These are phyloP conservation scores for Alisma plantagoaquatica DNA, from an alignment of 106 monocot genomes.

Conservation along the genomic window DNA sequence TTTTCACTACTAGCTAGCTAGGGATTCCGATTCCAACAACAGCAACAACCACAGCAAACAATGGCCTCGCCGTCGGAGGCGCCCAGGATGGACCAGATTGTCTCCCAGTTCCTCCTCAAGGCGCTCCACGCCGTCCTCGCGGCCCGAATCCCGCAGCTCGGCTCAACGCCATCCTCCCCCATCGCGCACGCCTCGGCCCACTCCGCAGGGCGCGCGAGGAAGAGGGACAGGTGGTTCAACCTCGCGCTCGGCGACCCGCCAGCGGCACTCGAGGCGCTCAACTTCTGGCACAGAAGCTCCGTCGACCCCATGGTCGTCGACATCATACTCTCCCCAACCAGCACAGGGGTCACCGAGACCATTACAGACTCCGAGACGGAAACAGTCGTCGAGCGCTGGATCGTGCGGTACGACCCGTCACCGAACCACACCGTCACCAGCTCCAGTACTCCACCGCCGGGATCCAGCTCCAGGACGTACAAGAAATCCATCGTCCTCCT, in stretches of 20 bases:
- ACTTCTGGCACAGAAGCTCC: slow-evolving; percentile 25
- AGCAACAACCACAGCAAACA: not conserved
- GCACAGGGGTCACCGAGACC: too few species aligned
- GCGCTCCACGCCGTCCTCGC: slow-evolving; percentile 64
- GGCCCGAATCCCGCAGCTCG: slow-evolving; percentile 46
- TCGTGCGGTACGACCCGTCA: slow-evolving; percentile 7
- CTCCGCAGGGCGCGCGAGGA: slow-evolving; percentile 5
- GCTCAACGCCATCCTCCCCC: not conserved
- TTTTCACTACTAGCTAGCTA: too few species aligned
- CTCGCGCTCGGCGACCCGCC: slow-evolving; percentile 73
- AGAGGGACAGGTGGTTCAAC: slow-evolving; percentile 87
- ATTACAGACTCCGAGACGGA: slow-evolving; percentile 5
- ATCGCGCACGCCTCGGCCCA: not conserved
- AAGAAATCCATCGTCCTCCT: slow-evolving; percentile 68
- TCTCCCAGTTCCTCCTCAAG: slow-evolving; percentile 69
- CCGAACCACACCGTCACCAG: not conserved
- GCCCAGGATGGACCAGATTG: slow-evolving; percentile 49
- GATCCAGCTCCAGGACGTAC: slow-evolving; percentile 35
- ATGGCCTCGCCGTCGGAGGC: slow-evolving; percentile 16
- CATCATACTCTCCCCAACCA: slow-evolving; percentile 39
- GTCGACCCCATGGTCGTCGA: slow-evolving; percentile 64
- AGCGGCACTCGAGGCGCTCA: slow-evolving; percentile 23
- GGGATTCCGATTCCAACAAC: too few species aligned
- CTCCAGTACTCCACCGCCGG: not conserved
- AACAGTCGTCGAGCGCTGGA: slow-evolving; percentile 30